Evolutionary conservation across 352 stramenopile species (phyloP), one percentile per base, ranked within the genome.

Genomic region (Globisporangium alternatum): DNA sequence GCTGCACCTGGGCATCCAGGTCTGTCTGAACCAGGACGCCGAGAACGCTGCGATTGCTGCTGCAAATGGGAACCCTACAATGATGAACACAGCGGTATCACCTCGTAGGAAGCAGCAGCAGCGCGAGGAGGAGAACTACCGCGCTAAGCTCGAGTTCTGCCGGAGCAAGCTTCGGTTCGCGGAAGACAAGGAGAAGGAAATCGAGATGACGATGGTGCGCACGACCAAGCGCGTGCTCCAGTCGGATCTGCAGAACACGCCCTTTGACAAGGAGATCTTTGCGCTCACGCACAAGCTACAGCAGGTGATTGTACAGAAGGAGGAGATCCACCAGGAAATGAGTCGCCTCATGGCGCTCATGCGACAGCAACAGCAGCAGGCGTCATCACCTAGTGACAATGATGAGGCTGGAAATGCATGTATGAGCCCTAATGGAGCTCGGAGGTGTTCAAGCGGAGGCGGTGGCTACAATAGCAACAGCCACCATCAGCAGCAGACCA

Each of bases 251-350:
- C 72, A 74, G 28, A 67, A 72, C 43, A 64, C 68, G 1, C 72
- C 76, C 17, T 93, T 93, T 33, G 80, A 91, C 60, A 90, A 89
- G 53, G 84, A 93, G 44, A 90, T 93, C 25, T 90, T 88, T 62
- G 81, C 78, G 10, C 64, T 90, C 37, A 91, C 82, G 0, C 76
- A 90, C 60, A 89, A 89, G 48, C 62, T 93, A 1, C 80, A 93
- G 66, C 71, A 80, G 19, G 82, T 87, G 55, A 90, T 90, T 22
- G 79, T 89, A 33, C 75, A 91, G 57, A 91, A 91, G 52, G 84
- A 90, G 41, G 84, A 93, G 30, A 78, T 90, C 48, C 71, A 88
- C 41, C 77, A 86, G 35, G 80, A 91, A 62, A 87, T 93, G 78
- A 85, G 71, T 44, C 72, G 76, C 15, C 59, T 89, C 2, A 84